Conservation (phyloP, 2,329 filamentous ascomycete genomes). For the Helminthosporium solani region DNA sequence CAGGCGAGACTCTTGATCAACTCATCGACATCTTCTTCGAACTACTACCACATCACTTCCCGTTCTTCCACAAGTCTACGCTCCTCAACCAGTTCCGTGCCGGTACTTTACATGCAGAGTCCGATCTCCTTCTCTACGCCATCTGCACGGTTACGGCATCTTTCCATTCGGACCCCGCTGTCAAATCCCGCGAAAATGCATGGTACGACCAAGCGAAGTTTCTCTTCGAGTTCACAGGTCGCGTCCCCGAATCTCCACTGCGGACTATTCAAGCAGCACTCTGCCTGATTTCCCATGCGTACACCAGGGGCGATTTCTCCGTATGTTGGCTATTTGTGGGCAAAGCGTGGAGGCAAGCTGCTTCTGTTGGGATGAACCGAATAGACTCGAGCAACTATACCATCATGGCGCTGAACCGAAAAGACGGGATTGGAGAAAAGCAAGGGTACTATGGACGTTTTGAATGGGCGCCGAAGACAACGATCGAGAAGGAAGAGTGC, state of each 20-base stretch:
- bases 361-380: constrained; percentile 29
- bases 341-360: constrained; percentile 36
- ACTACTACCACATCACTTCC: constrained; percentile 22
- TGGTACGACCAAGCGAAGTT: constrained; percentile 36
- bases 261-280: constrained; percentile 29
- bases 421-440: background rate
- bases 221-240: constrained; percentile 25
- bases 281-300: constrained; percentile 24
- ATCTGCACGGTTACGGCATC: constrained; percentile 29
- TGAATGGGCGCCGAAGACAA: constrained; percentile 7
- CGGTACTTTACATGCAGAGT: constrained; percentile 17
- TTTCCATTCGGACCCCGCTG: constrained; percentile 21
- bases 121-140: constrained; percentile 26
- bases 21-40: constrained; percentile 30
- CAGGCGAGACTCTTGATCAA: constrained; percentile 16
- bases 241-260: constrained; percentile 19
- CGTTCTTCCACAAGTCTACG: constrained; percentile 30
- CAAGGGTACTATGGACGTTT: background rate
- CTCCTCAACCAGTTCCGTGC: constrained; percentile 18
- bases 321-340: constrained; percentile 32
- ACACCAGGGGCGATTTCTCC: constrained; percentile 30
- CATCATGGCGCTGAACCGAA: background rate
- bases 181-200: constrained; percentile 18
- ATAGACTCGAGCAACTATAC: constrained; percentile 21
- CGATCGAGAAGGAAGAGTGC: constrained; percentile 29